Evolutionary conservation across 2,329 filamentous ascomycete species (phyloP), one percentile per base, ranked within the genome.

Genomic region (Arthrobotrys pseudoclavata): DNA sequence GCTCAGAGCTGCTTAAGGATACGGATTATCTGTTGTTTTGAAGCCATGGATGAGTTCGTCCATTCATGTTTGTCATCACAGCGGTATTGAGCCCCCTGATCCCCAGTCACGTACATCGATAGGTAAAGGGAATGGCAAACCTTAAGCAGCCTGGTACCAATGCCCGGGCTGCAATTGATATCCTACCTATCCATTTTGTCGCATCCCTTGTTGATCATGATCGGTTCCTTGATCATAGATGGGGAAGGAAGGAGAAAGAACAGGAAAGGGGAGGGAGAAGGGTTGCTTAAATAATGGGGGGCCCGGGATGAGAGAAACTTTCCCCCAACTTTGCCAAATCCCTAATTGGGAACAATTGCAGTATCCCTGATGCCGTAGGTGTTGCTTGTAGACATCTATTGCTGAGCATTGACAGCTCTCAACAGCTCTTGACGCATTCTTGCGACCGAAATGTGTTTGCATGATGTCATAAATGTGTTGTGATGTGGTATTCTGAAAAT

Each of bases 1-100:
- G 48, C 63, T 75, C 63, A 75, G 70, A 60, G 68, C 70, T 75
- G 63, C 70, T 75, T 62, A 26, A 76, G 72, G 60, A 67, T 42
- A 13, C 22, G 60, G 69, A 69, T 66, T 15, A 69, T 57, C 72
- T 47, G 42, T 50, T 66, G n/a, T 66, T 47, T 64, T 18, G 2
- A 18, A 26, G 29, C 10, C 71, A 76, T 12, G 13, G 2, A 15
- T 34, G 37, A 18, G 5, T 22, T 57, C 22, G 22, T 20, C 47
- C 57, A 50, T 66, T 55, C 9, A 69, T 60, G 4, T 22, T 42
- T 66, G 4, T 76, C 72, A 76, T 76, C 72, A 61, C 64, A 9
- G 48, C 45, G 48, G 10, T 24, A 40, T 40, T 15, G 37, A n/a
- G 24, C 13, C 63, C 31, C 42, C 50, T 2, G 12, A 55, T 47